phyloP scores from a whole-genome alignment of 2,329 filamentous ascomycete genomes.

The Fusarium abutilonis region DNA sequence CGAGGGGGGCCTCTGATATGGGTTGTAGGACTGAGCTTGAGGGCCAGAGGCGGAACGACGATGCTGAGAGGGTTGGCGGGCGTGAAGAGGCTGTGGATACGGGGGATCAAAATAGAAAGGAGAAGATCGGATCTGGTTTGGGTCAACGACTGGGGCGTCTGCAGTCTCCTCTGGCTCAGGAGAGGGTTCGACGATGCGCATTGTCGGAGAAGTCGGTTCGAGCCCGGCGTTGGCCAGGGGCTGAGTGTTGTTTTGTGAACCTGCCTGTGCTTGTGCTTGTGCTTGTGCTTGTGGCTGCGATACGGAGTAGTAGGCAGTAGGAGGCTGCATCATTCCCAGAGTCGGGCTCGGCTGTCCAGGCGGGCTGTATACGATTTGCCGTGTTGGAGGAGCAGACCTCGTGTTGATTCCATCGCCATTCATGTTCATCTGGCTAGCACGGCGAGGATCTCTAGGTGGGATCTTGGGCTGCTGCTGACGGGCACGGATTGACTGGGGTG shows the following conservation, averaged over 20 bases:
- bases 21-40: constrained; percentile 12
- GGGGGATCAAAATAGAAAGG: constrained; percentile 41
- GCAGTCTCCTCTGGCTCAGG: constrained; percentile 46
- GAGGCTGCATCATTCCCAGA: constrained; percentile 49
- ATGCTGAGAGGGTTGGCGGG: constrained; percentile 27
- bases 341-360: constrained; percentile 57
- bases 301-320: constrained; percentile 10
- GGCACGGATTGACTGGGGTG: constrained; percentile 50
- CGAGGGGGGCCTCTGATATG: constrained; percentile 31
- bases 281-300: background rate
- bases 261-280: constrained; percentile 6
- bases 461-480: constrained; percentile 50
- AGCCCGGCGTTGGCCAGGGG: constrained; percentile 37
- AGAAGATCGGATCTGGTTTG: constrained; percentile 25
- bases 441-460: constrained; percentile 38
- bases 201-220: constrained; percentile 48
- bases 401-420: constrained; percentile 4
- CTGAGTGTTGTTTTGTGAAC: constrained; percentile 12
- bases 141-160: constrained; percentile 6
- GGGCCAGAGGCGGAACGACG: constrained; percentile 26
- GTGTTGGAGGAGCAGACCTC: constrained; percentile 47
- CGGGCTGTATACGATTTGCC: constrained; percentile 49
- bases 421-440: constrained; percentile 28
- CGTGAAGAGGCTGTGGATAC: constrained; percentile 40
- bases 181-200: constrained; percentile 52